Conservation (phyloP, 768 basidiomycete species). For the Naematelia encephala region DNA sequence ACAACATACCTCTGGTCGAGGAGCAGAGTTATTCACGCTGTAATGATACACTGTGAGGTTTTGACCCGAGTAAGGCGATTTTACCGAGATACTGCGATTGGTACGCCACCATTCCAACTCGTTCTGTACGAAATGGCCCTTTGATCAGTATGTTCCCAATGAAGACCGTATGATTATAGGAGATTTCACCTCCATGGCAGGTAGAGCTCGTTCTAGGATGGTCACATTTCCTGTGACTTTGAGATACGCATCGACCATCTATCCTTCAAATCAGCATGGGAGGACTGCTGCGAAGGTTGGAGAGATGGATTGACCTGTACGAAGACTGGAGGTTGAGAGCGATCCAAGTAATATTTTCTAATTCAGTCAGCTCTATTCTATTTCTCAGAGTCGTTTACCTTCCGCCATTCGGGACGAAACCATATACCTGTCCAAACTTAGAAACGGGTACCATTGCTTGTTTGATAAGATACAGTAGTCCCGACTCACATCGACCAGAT, state of each 20-base stretch:
- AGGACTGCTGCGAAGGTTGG: not conserved
- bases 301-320: slow-evolving; percentile 58
- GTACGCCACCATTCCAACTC: slow-evolving; percentile 80
- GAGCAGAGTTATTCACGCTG: slow-evolving; percentile 67
- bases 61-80: slow-evolving; percentile 47
- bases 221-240: slow-evolving; percentile 64
- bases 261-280: slow-evolving; percentile 6
- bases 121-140: slow-evolving; percentile 53
- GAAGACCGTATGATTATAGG: not conserved
- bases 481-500: slow-evolving; percentile 62
- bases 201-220: slow-evolving; percentile 77
- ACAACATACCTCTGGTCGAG: slow-evolving; percentile 72
- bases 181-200: slow-evolving; percentile 65
- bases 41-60: slow-evolving; percentile 70
- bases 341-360: slow-evolving; percentile 77
- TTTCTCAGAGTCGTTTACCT: slow-evolving; percentile 48
- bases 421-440: slow-evolving; percentile 54
- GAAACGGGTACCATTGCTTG: not conserved
- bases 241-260: slow-evolving; percentile 91
- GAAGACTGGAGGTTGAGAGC: slow-evolving; percentile 91
- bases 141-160: slow-evolving; percentile 11
- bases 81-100: slow-evolving; percentile 60
- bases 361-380: not conserved
- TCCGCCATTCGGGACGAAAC: slow-evolving; percentile 93
- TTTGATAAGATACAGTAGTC: not conserved